A percentile compares a stretch with the other conserved stretches of the same genome.
These are phyloP conservation scores for Colletotrichum eleusines DNA, from an alignment of 2,329 filamentous ascomycete genomes.

Conservation along the genomic window DNA sequence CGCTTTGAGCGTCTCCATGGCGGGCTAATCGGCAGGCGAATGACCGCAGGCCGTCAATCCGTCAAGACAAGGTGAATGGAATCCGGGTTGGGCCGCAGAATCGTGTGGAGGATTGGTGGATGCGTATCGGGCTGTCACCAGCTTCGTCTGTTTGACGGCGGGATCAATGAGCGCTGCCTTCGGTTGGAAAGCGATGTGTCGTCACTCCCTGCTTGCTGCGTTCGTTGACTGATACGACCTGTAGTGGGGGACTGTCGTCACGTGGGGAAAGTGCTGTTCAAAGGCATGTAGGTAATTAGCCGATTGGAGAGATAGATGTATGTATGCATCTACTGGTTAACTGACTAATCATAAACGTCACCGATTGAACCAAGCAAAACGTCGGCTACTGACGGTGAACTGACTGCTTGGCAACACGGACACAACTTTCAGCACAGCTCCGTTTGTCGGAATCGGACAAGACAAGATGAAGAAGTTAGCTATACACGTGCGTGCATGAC, in stretches of 20 bases:
- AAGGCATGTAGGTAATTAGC: slow-evolving; percentile 3
- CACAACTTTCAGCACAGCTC: slow-evolving; percentile 4
- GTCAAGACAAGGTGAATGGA: not conserved
- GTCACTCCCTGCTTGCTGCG: slow-evolving; percentile 32
- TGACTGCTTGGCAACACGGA: slow-evolving; percentile 1
- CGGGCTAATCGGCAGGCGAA: slow-evolving; percentile 42
- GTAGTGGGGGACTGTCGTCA: slow-evolving; percentile 39
- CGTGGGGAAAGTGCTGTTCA: slow-evolving; percentile 21
- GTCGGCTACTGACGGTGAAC: slow-evolving; percentile 11
- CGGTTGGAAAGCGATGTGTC: slow-evolving; percentile 36
- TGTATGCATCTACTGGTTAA: not conserved
- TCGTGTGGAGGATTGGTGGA: slow-evolving; percentile 3
- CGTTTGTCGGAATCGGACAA: not conserved
- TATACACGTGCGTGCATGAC: slow-evolving; percentile 10
- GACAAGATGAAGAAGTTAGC: slow-evolving; percentile 18
- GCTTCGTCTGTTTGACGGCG: slow-evolving; percentile 34
- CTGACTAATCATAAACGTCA: not conserved
- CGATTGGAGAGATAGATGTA: accelerated
- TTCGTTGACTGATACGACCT: slow-evolving; percentile 32
- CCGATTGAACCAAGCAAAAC: not conserved
- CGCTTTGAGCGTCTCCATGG: slow-evolving; percentile 88
- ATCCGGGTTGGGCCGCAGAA: not conserved
- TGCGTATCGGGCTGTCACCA: slow-evolving; percentile 30
- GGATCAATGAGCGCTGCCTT: slow-evolving; percentile 36
- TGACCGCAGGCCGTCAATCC: slow-evolving; percentile 15